Percentiles rank a stretch among this genome's conserved stretches.
phyloP scores from a whole-genome alignment of 257 asterid species.

The Phtheirospermum japonicum region DNA sequence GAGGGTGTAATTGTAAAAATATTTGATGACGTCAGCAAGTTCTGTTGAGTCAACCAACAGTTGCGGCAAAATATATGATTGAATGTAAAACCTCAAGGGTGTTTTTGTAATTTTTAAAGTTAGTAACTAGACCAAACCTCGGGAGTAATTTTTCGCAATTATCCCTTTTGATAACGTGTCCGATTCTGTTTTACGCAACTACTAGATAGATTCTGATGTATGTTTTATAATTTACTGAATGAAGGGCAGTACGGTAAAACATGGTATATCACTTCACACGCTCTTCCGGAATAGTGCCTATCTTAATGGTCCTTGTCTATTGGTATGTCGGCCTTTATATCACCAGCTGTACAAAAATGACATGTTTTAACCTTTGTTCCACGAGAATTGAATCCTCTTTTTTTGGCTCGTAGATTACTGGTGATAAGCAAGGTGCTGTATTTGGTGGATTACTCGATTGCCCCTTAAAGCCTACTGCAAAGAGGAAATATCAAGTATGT shows the following conservation, averaged over 20 bases:
- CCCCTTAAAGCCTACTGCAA: slow-evolving; percentile 79
- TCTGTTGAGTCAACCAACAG: too few species aligned
- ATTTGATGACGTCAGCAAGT: too few species aligned
- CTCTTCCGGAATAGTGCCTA: slow-evolving; percentile 63
- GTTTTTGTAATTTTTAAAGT: slow-evolving; percentile 1
- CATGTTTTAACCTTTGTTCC: slow-evolving; percentile 2
- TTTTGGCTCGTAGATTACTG: slow-evolving; percentile 60
- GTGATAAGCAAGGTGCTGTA: slow-evolving; percentile 89
- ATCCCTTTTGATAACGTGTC: too few species aligned
- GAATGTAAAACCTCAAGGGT: too few species aligned
- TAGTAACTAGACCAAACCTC: too few species aligned
- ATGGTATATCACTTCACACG: slow-evolving; percentile 94
- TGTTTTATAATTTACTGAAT: slow-evolving; percentile 43
- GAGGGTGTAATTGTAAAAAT: too few species aligned
- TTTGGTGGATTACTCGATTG: slow-evolving; percentile 95
- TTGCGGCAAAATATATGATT: too few species aligned
- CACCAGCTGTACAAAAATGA: neutral
- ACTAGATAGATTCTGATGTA: slow-evolving; percentile 31
- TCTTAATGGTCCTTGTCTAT: slow-evolving; percentile 76
- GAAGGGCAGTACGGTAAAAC: slow-evolving; percentile 94
- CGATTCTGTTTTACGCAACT: too few species aligned
- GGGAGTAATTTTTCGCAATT: too few species aligned
- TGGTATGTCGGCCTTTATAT: slow-evolving; percentile 48
- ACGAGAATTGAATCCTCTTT: neutral
- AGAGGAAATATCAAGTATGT: slow-evolving; percentile 85